Conservation (phyloP, 148 eudicot genomes). For the Chenopodium berlandieri region DNA sequence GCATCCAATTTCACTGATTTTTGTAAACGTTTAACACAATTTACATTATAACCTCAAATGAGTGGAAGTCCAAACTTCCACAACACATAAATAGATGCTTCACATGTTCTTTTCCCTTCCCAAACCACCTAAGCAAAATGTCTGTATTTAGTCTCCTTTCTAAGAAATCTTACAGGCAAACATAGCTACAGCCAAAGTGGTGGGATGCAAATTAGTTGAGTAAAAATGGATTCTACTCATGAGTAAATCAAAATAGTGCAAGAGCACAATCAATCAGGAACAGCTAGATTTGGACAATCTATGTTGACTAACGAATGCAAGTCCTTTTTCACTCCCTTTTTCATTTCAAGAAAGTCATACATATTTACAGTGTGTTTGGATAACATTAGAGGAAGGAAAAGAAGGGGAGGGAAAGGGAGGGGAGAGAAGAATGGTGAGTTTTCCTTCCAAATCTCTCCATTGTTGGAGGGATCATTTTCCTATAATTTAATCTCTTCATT, state of each 20-base stretch:
- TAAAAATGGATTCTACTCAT: not conserved
- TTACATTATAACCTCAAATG: not conserved
- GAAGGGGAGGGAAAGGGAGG: too few species aligned
- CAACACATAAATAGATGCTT: not conserved
- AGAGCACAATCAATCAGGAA: not conserved
- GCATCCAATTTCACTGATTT: not conserved
- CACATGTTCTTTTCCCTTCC: not conserved
- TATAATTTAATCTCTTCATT: too few species aligned
- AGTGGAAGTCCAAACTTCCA: not conserved
- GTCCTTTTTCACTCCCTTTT: not conserved
- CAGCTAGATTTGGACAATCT: not conserved
- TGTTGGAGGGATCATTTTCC: too few species aligned
- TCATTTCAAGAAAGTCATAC: not conserved
- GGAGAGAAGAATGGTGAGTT: too few species aligned
- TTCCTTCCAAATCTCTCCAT: too few species aligned
- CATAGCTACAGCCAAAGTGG: not conserved
- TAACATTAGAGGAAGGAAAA: too few species aligned
- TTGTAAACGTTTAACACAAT: not conserved
- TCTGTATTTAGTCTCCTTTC: not conserved
- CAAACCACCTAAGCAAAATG: not conserved
- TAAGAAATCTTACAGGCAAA: not conserved
- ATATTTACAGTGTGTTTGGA: not conserved
- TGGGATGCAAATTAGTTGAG: not conserved
- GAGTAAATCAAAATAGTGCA: not conserved
- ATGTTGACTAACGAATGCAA: not conserved